phyloP scores from a whole-genome alignment of 129 eudicot species.

The Centaurea solstitialis region DNA sequence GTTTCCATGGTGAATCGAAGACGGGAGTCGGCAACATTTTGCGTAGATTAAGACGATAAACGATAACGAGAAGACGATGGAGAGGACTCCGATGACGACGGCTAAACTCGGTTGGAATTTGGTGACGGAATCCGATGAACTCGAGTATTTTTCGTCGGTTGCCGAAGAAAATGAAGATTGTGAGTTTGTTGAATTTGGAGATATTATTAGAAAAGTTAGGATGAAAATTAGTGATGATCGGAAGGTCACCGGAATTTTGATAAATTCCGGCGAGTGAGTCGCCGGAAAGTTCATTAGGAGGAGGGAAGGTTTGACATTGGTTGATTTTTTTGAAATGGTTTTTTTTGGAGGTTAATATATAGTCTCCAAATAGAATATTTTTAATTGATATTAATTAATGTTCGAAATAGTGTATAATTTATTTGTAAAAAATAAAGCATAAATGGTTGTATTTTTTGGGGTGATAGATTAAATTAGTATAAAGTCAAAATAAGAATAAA shows the following conservation, averaged over 20 bases:
- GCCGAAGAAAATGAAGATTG: conserved; percentile 27
- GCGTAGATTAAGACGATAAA: conserved; percentile 50
- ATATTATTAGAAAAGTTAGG: conserved; percentile 12
- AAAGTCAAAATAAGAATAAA: too few species aligned
- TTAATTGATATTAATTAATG: too few species aligned
- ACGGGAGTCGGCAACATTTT: conserved; percentile 31
- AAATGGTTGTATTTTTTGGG: too few species aligned
- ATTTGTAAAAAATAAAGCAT: too few species aligned
- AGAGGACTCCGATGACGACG: conserved; percentile 59
- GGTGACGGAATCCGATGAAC: conserved; percentile 28
- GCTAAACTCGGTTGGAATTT: conserved; percentile 76
- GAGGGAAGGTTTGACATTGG: conserved; percentile 24
- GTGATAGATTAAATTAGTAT: too few species aligned
- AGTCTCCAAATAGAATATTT: not conserved
- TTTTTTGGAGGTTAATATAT: conserved; percentile 26
- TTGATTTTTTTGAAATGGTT: not conserved
- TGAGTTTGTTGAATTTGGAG: conserved; percentile 17
- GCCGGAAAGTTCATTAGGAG: conserved; percentile 36
- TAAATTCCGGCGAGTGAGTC: conserved; percentile 20
- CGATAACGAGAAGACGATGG: conserved; percentile 60
- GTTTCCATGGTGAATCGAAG: conserved; percentile 26
- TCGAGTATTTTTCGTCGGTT: conserved; percentile 5
- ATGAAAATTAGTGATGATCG: conserved; percentile 4
- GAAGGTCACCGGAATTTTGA: conserved; percentile 1
- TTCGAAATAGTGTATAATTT: too few species aligned